Evolutionary conservation across 2,329 filamentous ascomycete genomes (phyloP), one percentile per base, ranked within the genome.

Genomic region (Aspergillus sp.): DNA sequence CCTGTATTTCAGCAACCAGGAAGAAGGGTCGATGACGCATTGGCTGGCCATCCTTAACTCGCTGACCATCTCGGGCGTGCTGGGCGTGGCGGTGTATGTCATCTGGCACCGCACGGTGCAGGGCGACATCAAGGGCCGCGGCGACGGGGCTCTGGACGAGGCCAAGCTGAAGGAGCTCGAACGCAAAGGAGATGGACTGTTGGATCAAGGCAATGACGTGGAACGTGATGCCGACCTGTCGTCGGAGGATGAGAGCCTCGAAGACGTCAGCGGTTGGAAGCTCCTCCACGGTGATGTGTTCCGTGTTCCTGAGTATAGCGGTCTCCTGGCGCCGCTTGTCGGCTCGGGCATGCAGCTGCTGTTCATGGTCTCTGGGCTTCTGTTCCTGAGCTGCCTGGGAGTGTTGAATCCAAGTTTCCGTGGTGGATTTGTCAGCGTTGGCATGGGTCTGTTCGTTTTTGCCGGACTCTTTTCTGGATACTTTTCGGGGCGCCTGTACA

Each of bases 41-140:
- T 95, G 90, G 89, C 79, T 96, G 51, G 90, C 91, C 32, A 93
- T 96, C 58, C 72, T 94, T 70, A 96, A 95, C 74, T 94, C 90
- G 0, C 72, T 96, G 58, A 87, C 91, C 59, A 94, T 96, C 59
- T 89, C 88, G 46, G 87, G 87, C 5, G 77, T 94, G 32, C 76
- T 96, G 40, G 91, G 88, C 1, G 86, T 87, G 16, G 85, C 91
- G 32, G 88, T 94, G 20, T 83, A 89, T 53, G 88, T 95, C 66
- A 92, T 96, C 55, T 78, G 94, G 62, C 82, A 88, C 25, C 85
- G 88, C 63, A 95, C 91, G 0, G 83, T 93, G 45, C 83, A 87
- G 50, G 84, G 86, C 43, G 90, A 95, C 60, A 88, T 92, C 70
- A 91, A 89, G 72, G 83, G 81, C 17, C 87, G 87, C 66, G 86